Conservation (phyloP, 345 rosid genomes). For the Eucalyptus erythrocorys region DNA sequence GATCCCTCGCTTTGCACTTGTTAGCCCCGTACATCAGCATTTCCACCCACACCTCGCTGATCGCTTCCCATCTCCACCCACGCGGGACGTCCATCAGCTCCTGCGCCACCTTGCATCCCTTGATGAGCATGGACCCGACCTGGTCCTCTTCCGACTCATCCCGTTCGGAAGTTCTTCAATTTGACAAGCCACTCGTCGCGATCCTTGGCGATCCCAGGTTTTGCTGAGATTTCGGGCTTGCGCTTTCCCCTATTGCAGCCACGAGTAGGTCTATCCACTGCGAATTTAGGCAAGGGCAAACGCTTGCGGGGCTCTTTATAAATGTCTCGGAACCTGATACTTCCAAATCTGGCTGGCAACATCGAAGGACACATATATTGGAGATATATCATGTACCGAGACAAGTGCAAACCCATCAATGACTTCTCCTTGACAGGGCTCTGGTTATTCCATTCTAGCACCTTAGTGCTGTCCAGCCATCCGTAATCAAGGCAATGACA, state of each 20-base stretch:
- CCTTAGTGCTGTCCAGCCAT: too few species aligned
- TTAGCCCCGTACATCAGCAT: background rate
- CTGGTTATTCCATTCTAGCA: background rate
- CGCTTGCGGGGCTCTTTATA: background rate
- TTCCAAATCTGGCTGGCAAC: background rate
- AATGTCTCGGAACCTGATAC: background rate
- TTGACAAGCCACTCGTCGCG: background rate
- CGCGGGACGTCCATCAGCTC: rapidly evolving
- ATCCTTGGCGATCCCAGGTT: too few species aligned
- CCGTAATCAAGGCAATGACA: background rate
- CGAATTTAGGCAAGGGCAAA: background rate
- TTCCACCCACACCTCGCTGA: conserved; percentile 11
- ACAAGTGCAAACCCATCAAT: background rate
- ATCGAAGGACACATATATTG: background rate
- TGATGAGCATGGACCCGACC: background rate
- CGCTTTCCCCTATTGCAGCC: background rate
- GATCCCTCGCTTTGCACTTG: background rate
- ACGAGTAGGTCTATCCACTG: too few species aligned
- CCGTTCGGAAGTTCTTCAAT: too few species aligned
- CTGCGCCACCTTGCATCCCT: background rate
- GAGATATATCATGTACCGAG: background rate
- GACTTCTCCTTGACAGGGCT: too few species aligned
- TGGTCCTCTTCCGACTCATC: background rate
- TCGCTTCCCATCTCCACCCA: background rate
- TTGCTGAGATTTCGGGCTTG: background rate